Conservation (phyloP, 768 basidiomycete genomes). For the Boletus rubroflammeus region DNA sequence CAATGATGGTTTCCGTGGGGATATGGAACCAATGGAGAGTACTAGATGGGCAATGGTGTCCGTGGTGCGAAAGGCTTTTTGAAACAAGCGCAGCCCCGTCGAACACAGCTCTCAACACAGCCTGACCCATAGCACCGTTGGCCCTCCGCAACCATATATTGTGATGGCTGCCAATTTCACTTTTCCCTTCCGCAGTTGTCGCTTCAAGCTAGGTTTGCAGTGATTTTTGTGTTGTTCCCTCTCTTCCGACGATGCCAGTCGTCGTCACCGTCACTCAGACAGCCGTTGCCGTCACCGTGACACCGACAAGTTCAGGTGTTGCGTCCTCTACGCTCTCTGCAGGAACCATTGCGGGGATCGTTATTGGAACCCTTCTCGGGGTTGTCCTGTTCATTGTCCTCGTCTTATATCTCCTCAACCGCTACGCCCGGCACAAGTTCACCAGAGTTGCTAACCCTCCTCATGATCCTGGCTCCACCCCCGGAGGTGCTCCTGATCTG, state of each 20-base stretch:
- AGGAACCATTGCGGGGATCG: conserved; percentile 17
- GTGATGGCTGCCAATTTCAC: neutral
- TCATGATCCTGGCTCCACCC: neutral
- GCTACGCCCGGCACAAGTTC: conserved; percentile 12
- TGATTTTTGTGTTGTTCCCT: neutral
- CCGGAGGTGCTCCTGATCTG: neutral
- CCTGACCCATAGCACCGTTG: neutral
- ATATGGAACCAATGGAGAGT: neutral
- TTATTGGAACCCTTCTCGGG: conserved; percentile 18
- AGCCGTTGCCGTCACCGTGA: neutral
- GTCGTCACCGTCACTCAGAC: conserved; percentile 8
- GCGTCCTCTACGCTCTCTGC: conserved; percentile 8
- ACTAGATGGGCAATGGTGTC: neutral
- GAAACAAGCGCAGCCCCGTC: neutral
- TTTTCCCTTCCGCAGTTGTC: neutral
- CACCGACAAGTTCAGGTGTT: neutral
- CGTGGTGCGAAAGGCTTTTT: neutral
- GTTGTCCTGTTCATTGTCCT: conserved; percentile 10
- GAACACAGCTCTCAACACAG: conserved; percentile 5
- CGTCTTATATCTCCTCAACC: conserved; percentile 11
- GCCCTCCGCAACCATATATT: neutral
- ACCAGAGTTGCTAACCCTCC: conserved; percentile 13
- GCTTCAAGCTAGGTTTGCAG: neutral
- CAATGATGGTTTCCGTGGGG: neutral
- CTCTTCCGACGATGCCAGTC: conserved; percentile 9